Base-by-base conservation (phyloP, 2,329 filamentous ascomycete species). In the Ceratocystis huliohia region DNA sequence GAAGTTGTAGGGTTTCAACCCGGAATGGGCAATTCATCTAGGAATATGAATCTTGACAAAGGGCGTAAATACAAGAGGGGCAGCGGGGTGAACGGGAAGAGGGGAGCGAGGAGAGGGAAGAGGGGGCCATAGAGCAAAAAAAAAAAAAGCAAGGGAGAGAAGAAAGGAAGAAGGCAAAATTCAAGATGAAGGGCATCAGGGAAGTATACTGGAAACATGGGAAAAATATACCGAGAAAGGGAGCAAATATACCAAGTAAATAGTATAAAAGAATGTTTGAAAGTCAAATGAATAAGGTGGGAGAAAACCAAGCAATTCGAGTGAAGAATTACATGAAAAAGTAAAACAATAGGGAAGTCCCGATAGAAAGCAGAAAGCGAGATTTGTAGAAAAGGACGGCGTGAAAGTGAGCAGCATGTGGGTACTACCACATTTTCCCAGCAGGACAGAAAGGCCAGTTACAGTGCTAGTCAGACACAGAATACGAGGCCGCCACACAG, bases 141-240 rank as follows among this genome's bases (percentile, higher is more conserved):
- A 50, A 41, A 8, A 8, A 46, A 20, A 33, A 28, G 57, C 37
- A 41, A 41, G 37, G 37, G 37, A 41, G 37, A 4, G 37, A 41
- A 30, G 53, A 65, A 50, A 61, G 17, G 20, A 10, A 48, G 30
- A 37, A 28, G 57, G 46, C 57, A 20, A 61, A 65, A 37, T 37
- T 25, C 20, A 45, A 37, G 6, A 44, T 10, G 33, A 15, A 64
- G 20, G 28, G 25, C 22, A 22, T n/a, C n/a, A 22, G 22, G 50
- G 10, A 64, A 50, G 45, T 7, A 6, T 30, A 33, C 56, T 13
- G n/a, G 22, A 17, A 59, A 22, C 13, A n/a, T 17, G 8, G 8
- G 30, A 33, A 45, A 41, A 46, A n/a, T 13, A 45, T 20, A 22
- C 59, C 37, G 28, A 62, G 17, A 44, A 5, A 62, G 10, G 46